Evolutionary conservation across 208 protist genomes (phyloP).

Genomic region (Leishmania lainsoni): DNA sequence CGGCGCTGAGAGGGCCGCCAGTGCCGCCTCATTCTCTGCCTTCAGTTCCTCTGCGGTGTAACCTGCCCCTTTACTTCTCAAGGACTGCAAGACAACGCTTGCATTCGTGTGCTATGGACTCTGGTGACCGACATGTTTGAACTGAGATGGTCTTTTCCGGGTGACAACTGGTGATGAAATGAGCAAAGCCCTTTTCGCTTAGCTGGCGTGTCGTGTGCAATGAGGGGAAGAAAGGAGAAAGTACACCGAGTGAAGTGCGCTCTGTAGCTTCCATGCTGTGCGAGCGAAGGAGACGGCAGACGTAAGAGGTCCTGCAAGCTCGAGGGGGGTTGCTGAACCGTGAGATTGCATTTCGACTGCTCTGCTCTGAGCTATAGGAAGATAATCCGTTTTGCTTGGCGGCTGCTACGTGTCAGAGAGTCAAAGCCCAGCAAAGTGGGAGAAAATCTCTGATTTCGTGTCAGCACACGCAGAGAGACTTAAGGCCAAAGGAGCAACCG

Average conservation of each 20-base stretch:
- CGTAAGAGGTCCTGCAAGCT: background rate
- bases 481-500: background rate
- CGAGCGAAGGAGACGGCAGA: background rate
- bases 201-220: background rate
- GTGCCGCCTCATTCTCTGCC: background rate
- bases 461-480: background rate
- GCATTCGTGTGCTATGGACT: background rate
- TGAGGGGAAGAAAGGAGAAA: background rate
- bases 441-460: background rate
- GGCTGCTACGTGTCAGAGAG: background rate
- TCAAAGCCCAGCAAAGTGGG: background rate
- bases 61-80: background rate
- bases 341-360: background rate
- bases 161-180: background rate
- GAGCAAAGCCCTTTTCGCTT: background rate
- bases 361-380: background rate
- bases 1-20: background rate
- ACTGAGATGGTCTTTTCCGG: background rate
- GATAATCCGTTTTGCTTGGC: background rate
- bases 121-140: background rate
- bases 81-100: background rate
- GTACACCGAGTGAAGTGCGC: background rate
- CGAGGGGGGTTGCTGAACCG: background rate
- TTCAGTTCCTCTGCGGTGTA: background rate
- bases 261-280: background rate